Conservation (phyloP, 805 yeast genomes). For the Wickerhamiella cacticola region DNA sequence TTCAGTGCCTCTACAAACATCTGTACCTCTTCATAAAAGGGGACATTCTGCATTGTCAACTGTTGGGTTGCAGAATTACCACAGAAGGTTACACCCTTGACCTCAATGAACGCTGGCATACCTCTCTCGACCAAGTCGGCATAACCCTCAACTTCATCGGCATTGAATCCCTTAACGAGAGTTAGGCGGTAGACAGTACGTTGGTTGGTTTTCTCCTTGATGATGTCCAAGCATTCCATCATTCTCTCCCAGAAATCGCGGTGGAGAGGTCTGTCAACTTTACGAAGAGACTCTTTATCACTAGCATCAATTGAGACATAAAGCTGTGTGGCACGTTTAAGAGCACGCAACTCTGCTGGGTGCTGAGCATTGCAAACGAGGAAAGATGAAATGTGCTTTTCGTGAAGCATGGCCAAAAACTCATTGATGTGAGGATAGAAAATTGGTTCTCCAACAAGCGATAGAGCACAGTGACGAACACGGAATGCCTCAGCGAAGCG, state of each 20-base stretch:
- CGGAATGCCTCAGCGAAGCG: slow-evolving; percentile 83
- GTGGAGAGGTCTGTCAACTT: slow-evolving; percentile 78
- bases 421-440: slow-evolving; percentile 85
- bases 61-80: slow-evolving; percentile 88
- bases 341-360: slow-evolving; percentile 62
- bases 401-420: slow-evolving; percentile 70
- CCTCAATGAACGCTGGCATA: slow-evolving; percentile 75
- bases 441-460: slow-evolving; percentile 90
- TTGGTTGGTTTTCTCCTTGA: slow-evolving; percentile 66
- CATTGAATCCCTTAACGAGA: slow-evolving; percentile 83
- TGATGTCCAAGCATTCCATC: slow-evolving; percentile 64
- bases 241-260: slow-evolving; percentile 90
- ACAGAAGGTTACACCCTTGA: slow-evolving; percentile 91
- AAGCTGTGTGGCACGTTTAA: slow-evolving; percentile 73
- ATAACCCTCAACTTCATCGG: slow-evolving; percentile 60
- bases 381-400: slow-evolving; percentile 68
- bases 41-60: slow-evolving; percentile 88
- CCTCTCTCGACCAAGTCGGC: slow-evolving; percentile 80
- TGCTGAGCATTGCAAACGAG: slow-evolving; percentile 94
- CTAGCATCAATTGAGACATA: slow-evolving; percentile 92
- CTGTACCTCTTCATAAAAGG: slow-evolving; percentile 83
- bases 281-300: slow-evolving; percentile 65
- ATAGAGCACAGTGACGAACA: slow-evolving; percentile 82
- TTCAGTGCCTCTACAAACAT: slow-evolving; percentile 55
- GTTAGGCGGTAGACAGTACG: slow-evolving; percentile 87